A percentile compares a stretch with the other conserved stretches of the same genome.
Evolutionary conservation across 2,329 filamentous ascomycete species (phyloP).

Genomic region (Gaeumannomyces sp.): DNA sequence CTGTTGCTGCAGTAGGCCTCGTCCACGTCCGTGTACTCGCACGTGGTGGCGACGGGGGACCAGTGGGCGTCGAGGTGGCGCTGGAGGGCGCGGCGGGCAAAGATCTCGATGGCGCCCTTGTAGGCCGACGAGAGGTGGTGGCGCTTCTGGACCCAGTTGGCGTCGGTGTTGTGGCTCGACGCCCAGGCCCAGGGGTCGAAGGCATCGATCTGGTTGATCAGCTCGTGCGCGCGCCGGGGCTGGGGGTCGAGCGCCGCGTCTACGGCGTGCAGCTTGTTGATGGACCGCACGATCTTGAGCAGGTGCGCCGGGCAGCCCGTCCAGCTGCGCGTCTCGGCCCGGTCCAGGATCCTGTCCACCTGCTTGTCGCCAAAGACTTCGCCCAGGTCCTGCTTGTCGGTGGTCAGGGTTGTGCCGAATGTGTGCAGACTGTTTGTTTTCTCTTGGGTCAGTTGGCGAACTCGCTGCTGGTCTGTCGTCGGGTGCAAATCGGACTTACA

Average conservation of each 20-base stretch:
- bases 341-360: constrained; percentile 7
- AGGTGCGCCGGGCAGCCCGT: constrained; percentile 12
- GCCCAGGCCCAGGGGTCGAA: constrained; percentile 2
- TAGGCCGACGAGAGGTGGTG: constrained; percentile 11
- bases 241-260: not conserved
- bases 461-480: not conserved
- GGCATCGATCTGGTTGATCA: constrained; percentile 6
- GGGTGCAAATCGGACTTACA: not conserved
- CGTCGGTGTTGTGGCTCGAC: not conserved
- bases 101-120: constrained; percentile 13
- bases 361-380: constrained; percentile 2
- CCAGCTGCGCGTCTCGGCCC: constrained; percentile 11
- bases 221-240: constrained; percentile 2
- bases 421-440: not conserved
- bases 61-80: constrained; percentile 6
- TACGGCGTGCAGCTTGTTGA: constrained; percentile 1
- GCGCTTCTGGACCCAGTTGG: constrained; percentile 1
- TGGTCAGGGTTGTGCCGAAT: constrained; percentile 3
- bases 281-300: constrained; percentile 1
- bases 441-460: not conserved
- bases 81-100: constrained; percentile 8
- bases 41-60: not conserved
- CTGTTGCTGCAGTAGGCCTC: not conserved
- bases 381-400: constrained; percentile 7
- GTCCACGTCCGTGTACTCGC: constrained; percentile 2